Conservation (phyloP, 1,284 basidiomycete genomes). For the Puccinia polysora region DNA sequence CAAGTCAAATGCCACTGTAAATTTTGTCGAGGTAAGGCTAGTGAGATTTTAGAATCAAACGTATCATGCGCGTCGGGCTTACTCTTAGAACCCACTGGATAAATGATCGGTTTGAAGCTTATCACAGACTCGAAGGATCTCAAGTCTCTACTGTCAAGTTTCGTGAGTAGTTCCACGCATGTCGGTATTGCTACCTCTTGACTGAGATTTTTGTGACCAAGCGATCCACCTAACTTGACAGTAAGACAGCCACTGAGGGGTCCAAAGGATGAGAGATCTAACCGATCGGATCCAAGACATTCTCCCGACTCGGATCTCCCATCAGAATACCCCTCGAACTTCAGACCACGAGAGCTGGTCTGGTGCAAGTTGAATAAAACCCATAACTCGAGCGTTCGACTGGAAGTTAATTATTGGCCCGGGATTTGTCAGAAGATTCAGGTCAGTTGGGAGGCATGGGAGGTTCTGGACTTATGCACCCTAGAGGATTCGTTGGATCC, state of each 20-base stretch:
- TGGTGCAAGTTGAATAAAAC: constrained; percentile 29
- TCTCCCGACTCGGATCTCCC: background rate
- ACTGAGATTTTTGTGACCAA: background rate
- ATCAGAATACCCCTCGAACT: background rate
- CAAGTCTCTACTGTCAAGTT: no score
- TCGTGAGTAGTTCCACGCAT: no score
- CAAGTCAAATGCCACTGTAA: constrained; percentile 11
- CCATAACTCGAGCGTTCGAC: background rate
- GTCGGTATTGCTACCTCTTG: no score
- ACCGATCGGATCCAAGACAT: background rate
- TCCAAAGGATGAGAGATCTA: background rate
- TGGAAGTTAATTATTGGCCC: constrained; percentile 62
- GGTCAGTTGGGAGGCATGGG: background rate
- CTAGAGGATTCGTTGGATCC: background rate
- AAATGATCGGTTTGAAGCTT: background rate
- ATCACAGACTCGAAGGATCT: no score
- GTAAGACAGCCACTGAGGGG: background rate
- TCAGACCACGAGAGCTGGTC: constrained; percentile 26
- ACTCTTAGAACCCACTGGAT: background rate
- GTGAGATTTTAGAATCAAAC: background rate
- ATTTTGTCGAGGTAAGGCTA: constrained; percentile 16
- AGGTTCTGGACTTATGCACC: constrained; percentile 8
- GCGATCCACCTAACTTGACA: background rate
- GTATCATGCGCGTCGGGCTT: background rate
- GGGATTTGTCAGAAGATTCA: constrained; percentile 57